These are phyloP conservation scores for Candida qinlingensis DNA, from an alignment of 805 yeast genomes.

Conservation along the genomic window DNA sequence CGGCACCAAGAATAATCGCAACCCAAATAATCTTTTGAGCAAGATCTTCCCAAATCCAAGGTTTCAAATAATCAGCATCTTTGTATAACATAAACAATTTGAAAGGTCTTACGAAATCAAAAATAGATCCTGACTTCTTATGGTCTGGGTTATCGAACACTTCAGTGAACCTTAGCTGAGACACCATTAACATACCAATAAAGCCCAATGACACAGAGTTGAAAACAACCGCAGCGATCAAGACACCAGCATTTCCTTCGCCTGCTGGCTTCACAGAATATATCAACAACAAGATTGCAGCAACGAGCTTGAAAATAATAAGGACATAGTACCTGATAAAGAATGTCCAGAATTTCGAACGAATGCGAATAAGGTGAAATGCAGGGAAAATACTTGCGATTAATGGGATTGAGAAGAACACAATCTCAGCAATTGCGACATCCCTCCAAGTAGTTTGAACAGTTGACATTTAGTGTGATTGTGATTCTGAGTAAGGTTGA, in stretches of 20 bases:
- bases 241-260: neutral
- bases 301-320: constrained; percentile 1
- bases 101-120: constrained; percentile 1
- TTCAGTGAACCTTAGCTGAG: constrained; percentile 1
- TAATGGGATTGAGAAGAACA: neutral
- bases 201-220: constrained; percentile 4
- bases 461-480: too few species aligned
- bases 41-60: constrained; percentile 2
- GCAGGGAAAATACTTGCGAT: neutral
- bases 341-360: constrained; percentile 2
- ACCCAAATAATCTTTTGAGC: constrained; percentile 1
- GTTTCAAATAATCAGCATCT: neutral
- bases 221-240: constrained; percentile 1
- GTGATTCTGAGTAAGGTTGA: too few species aligned
- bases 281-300: neutral
- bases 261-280: neutral
- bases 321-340: constrained; percentile 2
- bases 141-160: constrained; percentile 6
- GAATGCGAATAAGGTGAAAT: neutral
- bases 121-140: neutral
- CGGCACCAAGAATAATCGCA: constrained; percentile 3
- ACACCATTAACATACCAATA: constrained; percentile 3
- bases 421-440: constrained; percentile 3
- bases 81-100: neutral
- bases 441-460: neutral